phyloP scores from a whole-genome alignment of 1,284 basidiomycete species.

The Cystobasidium pallidum region DNA sequence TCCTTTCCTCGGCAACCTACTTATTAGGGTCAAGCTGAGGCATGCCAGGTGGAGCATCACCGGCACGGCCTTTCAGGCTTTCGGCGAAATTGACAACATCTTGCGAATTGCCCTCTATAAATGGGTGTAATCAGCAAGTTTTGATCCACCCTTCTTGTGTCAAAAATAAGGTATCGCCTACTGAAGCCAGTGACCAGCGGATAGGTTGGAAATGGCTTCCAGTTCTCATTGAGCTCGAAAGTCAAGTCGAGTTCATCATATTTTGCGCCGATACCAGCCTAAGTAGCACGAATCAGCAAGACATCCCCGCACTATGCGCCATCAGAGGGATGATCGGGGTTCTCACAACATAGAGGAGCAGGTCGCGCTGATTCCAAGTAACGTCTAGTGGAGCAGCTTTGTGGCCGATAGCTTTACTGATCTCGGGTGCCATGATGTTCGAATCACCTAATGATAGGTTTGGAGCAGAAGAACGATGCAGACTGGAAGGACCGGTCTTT shows the following conservation, averaged over 20 bases:
- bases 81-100: constrained; percentile 55
- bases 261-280: constrained; percentile 53
- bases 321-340: background rate
- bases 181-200: constrained; percentile 56
- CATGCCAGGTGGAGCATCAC: constrained; percentile 48
- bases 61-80: constrained; percentile 43
- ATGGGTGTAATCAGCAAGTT: background rate
- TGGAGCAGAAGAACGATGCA: background rate
- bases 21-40: constrained; percentile 55
- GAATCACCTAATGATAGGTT: background rate
- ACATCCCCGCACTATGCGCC: background rate
- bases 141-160: background rate
- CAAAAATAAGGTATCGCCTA: constrained; percentile 7
- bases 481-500: background rate
- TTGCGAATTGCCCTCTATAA: constrained; percentile 51
- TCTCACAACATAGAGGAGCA: constrained; percentile 54
- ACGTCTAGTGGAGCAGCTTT: constrained; percentile 53
- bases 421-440: constrained; percentile 48
- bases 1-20: background rate
- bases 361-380: constrained; percentile 56
- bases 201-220: constrained; percentile 56
- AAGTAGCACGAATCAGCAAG: background rate
- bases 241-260: constrained; percentile 55
- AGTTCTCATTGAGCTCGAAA: constrained; percentile 55
- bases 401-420: constrained; percentile 54